These are phyloP conservation scores for Pleurotus eryngii DNA, from an alignment of 768 basidiomycete species.

Conservation along the genomic window DNA sequence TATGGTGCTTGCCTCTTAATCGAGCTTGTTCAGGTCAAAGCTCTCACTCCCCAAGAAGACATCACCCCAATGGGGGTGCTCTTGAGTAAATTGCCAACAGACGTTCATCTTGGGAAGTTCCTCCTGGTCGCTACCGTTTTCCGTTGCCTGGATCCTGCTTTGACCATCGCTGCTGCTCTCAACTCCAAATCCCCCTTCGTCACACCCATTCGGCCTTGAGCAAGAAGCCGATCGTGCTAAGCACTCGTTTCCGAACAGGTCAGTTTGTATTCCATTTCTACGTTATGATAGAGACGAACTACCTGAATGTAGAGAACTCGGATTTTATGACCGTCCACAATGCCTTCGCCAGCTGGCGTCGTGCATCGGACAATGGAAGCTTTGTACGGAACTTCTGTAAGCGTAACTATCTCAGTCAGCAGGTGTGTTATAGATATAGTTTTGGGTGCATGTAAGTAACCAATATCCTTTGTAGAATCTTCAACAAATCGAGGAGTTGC, in stretches of 20 bases:
- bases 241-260: conserved; percentile 77
- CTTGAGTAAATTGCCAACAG: conserved; percentile 88
- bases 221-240: conserved; percentile 85
- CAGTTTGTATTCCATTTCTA: conserved; percentile 15
- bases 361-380: conserved; percentile 60
- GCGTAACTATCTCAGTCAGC: conserved; percentile 77
- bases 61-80: conserved; percentile 93
- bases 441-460: background rate
- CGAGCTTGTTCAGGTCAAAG: conserved; percentile 57
- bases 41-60: conserved; percentile 80
- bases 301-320: conserved; percentile 64
- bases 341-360: conserved; percentile 85
- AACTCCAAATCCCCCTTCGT: conserved; percentile 94
- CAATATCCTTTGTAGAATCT: conserved; percentile 55
- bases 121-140: conserved; percentile 81
- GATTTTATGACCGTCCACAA: conserved; percentile 94
- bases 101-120: conserved; percentile 95
- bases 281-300: background rate
- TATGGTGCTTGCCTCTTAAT: no score
- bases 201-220: conserved; percentile 85
- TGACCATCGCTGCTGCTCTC: conserved; percentile 91
- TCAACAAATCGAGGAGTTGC: conserved; percentile 93
- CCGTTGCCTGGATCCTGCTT: conserved; percentile 90
- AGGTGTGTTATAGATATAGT: conserved; percentile 40
- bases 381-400: conserved; percentile 76